Conservation (phyloP, 2,329 filamentous ascomycete species). For the Fusarium zealandicum region DNA sequence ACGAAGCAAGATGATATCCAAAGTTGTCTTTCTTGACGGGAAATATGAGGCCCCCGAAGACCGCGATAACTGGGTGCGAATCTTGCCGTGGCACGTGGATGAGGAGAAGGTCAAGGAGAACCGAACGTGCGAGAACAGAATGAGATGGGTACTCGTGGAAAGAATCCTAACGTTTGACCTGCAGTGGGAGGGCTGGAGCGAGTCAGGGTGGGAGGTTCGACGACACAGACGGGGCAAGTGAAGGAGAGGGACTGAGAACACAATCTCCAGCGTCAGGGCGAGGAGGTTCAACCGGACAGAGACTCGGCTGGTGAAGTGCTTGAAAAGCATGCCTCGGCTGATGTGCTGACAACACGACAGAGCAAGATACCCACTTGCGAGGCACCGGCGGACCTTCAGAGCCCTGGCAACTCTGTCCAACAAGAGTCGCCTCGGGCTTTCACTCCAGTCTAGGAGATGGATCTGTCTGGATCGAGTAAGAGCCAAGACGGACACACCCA, state of each 20-base stretch:
- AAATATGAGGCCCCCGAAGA: constrained; percentile 41
- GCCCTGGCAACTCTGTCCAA: neutral
- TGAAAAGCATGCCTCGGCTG: neutral
- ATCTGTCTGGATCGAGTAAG: neutral
- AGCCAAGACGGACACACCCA: neutral
- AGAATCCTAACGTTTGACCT: constrained; percentile 49
- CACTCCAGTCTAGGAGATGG: neutral
- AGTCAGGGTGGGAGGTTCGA: constrained; percentile 38
- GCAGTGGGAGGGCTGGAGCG: constrained; percentile 45
- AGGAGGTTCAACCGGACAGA: neutral
- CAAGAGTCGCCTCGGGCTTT: neutral
- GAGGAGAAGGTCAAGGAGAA: constrained; percentile 38
- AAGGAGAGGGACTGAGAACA: neutral
- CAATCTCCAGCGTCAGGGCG: neutral
- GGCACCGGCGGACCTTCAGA: neutral
- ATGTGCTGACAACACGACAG: neutral
- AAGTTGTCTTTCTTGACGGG: constrained; percentile 48
- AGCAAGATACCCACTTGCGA: neutral
- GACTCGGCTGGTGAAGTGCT: neutral
- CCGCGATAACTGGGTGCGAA: constrained; percentile 43
- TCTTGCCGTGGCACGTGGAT: constrained; percentile 45
- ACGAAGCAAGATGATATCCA: constrained; percentile 49
- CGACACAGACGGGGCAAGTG: constrained; percentile 19
- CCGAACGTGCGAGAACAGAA: constrained; percentile 43
- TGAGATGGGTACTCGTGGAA: constrained; percentile 51